phyloP scores from a whole-genome alignment of 2,329 filamentous ascomycete species.

The Phyllosticta citriasiana region DNA sequence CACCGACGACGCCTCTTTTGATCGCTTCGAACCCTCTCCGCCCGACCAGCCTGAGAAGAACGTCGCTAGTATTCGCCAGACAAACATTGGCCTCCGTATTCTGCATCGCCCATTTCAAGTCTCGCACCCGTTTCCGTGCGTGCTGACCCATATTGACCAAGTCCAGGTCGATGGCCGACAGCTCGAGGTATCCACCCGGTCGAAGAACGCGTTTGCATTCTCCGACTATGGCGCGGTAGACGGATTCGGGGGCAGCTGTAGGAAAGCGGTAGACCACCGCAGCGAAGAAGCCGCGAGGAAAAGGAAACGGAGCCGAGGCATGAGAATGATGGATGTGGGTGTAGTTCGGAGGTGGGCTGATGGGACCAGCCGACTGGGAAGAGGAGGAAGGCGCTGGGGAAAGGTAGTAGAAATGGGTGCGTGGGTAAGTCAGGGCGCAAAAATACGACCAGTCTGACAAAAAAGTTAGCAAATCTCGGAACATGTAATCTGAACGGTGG shows the following conservation, averaged over 20 bases:
- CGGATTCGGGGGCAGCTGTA: conserved; percentile 53
- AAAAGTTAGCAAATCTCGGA: conserved; percentile 28
- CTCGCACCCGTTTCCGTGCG: conserved; percentile 57
- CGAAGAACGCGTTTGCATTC: conserved; percentile 70
- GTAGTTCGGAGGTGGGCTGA: conserved; percentile 48
- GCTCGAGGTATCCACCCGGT: conserved; percentile 69
- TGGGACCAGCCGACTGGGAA: conserved; percentile 7
- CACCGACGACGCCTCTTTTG: conserved; percentile 66
- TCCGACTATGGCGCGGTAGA: conserved; percentile 60
- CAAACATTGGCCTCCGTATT: conserved; percentile 49
- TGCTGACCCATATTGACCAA: conserved; percentile 72
- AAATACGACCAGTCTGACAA: conserved; percentile 70
- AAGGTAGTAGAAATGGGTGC: conserved; percentile 67
- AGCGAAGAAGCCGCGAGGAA: conserved; percentile 64
- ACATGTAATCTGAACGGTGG: not conserved
- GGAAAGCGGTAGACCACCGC: conserved; percentile 72
- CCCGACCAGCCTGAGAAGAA: conserved; percentile 55
- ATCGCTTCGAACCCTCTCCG: conserved; percentile 60
- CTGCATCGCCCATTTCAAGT: conserved; percentile 61
- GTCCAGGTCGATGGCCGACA: conserved; percentile 69
- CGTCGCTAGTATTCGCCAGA: conserved; percentile 41
- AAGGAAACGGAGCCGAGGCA: conserved; percentile 59
- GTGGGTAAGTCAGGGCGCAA: conserved; percentile 68
- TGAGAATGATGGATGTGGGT: conserved; percentile 62
- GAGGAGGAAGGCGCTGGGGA: conserved; percentile 23